These are phyloP conservation scores for Telopea speciosissima DNA, from an alignment of 177 flowering plant species.

Conservation along the genomic window DNA sequence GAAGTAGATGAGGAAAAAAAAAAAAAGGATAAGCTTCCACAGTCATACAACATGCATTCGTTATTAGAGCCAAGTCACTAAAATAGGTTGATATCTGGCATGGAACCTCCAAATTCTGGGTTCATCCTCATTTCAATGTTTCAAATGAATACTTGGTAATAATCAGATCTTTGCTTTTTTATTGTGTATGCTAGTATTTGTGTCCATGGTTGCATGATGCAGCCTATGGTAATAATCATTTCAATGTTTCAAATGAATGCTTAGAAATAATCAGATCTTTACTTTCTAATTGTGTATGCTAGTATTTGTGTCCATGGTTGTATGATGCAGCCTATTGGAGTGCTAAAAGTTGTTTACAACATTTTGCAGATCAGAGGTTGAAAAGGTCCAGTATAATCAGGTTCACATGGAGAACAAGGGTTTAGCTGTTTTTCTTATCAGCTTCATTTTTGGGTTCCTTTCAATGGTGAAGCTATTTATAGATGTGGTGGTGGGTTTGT, in stretches of 20 bases:
- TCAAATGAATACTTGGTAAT: neutral
- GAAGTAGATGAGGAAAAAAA: neutral
- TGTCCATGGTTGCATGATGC: neutral
- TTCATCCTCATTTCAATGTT: neutral
- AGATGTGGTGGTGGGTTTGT: conserved; percentile 37
- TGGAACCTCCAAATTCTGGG: neutral
- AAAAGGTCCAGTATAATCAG: conserved; percentile 43
- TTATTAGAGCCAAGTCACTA: neutral
- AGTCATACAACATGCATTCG: neutral
- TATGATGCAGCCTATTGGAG: neutral
- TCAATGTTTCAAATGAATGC: neutral
- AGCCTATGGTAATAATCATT: too few species aligned
- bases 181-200: neutral
- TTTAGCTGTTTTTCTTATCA: conserved; percentile 41
- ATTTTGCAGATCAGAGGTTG: conserved; percentile 63
- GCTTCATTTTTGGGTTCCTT: conserved; percentile 47
- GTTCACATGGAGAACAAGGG: conserved; percentile 65
- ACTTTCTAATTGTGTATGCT: neutral
- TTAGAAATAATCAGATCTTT: neutral
- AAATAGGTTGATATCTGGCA: neutral
- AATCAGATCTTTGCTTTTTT: neutral
- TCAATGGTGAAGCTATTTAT: conserved; percentile 39
- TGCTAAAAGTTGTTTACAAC: neutral
- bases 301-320: neutral
- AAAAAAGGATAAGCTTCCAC: neutral